Percentiles rank a stretch among this genome's conserved stretches.
Conservation (phyloP, 352 stramenopile genomes). For the Phytophthora agathidicida region DNA sequence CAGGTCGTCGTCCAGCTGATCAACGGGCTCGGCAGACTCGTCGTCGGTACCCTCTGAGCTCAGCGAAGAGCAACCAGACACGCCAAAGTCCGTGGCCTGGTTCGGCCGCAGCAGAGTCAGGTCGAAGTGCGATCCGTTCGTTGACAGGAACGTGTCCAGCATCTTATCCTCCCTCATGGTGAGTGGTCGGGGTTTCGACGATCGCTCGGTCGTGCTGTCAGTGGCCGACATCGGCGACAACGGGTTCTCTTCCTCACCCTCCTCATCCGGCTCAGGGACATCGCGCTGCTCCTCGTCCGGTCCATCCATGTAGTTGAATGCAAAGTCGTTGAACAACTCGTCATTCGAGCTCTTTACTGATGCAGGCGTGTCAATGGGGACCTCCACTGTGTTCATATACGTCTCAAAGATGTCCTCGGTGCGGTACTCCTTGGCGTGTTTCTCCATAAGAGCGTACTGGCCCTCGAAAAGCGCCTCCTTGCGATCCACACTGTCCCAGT, state of each 20-base stretch:
- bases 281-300: conserved; percentile 56
- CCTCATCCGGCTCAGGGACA: conserved; percentile 43
- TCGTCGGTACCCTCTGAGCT: conserved; percentile 44
- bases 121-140: conserved; percentile 71
- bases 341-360: conserved; percentile 75
- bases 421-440: conserved; percentile 81
- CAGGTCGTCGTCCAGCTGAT: conserved; percentile 32
- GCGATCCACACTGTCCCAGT: conserved; percentile 82
- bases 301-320: conserved; percentile 84
- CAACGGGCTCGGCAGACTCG: conserved; percentile 40
- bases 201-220: conserved; percentile 20
- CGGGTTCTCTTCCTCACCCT: conserved; percentile 31
- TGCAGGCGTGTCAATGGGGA: conserved; percentile 82
- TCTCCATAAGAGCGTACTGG: conserved; percentile 80
- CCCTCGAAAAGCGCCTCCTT: conserved; percentile 70
- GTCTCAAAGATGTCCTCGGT: conserved; percentile 86
- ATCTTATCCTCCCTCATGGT: conserved; percentile 41
- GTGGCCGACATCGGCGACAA: conserved; percentile 33
- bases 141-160: conserved; percentile 52
- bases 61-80: conserved; percentile 63
- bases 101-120: conserved; percentile 73
- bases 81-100: conserved; percentile 69
- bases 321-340: conserved; percentile 84
- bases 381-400: conserved; percentile 88
- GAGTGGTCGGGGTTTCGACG: conserved; percentile 22